Base-by-base conservation (phyloP, 202 grass and related monocot genomes). In the Panicum hallii region DNA sequence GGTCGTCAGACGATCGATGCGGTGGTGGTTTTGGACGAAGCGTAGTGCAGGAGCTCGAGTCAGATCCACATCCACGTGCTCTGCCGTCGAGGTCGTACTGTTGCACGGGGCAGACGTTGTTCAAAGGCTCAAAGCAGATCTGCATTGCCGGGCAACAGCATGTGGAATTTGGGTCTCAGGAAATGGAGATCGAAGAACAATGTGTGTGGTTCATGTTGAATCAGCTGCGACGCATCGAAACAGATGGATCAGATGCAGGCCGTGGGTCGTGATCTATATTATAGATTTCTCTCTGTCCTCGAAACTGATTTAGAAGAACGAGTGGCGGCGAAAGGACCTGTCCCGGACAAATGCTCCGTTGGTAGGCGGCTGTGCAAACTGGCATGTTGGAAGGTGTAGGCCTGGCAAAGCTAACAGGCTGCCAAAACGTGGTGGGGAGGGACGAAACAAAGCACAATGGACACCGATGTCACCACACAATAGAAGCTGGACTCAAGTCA, bases 31-130 rank as follows among this genome's bases (percentile, higher is more conserved):
- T 11, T 11, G 22, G 57, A 11, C 57, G 22, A 5, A 30, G 10
- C 11, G 9, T 4, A 12, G 36, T 38, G 36, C 36, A 3, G 36
- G 36, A 38, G 43, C 43, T 13, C 13, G 1, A 47, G 6, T 47
- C 23, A 50, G 69, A 71, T 71, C 44, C 68, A 72, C 69, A 19
- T 52, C 70, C 70, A 72, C 46, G 46, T 52, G 70, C 70, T 17
- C 22, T 71, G 68, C n/a, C 68, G 5, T 30, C n/a, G 42, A 46
- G 69, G 11, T 11, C 40, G 41, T 12, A 67, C 66, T 41, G 38
- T 41, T 41, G 4, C 32, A 38, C 3, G 3, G 44, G 10, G 12
- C 19, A 14, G 5, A 20, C 22, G 5, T 16, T 48, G n/a, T 47
- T 71, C 44, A 14, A 30, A 42, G 4, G n/a, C 28, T 71, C 44